Evolutionary conservation across 2,329 filamentous ascomycete genomes (phyloP).

Genomic region (Phialophora tarda): DNA sequence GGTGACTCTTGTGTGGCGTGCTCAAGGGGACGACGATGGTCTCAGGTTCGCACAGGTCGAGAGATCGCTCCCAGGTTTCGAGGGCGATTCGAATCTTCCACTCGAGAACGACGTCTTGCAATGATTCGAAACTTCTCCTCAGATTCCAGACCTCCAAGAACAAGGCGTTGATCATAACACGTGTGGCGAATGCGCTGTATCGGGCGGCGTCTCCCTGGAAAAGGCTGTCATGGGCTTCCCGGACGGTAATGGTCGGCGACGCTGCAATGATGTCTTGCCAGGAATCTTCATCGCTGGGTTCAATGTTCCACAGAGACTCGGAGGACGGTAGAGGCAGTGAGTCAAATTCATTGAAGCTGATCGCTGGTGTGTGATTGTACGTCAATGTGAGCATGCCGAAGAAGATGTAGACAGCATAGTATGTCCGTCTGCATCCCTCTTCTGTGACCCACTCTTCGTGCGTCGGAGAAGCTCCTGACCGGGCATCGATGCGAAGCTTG

Average conservation of each 20-base stretch:
- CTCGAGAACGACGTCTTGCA: constrained; percentile 96
- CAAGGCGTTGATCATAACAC: constrained; percentile 97
- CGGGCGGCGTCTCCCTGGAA: constrained; percentile 90
- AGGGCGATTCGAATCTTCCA: constrained; percentile 95
- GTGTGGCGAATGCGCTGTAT: constrained; percentile 95
- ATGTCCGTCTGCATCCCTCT: constrained; percentile 93
- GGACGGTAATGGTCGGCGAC: constrained; percentile 80
- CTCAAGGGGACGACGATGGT: constrained; percentile 85
- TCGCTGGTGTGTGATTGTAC: constrained; percentile 97
- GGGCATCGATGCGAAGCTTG: constrained; percentile 88
- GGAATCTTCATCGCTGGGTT: constrained; percentile 74
- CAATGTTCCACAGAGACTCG: constrained; percentile 91
- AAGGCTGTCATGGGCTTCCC: constrained; percentile 90
- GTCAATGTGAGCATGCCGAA: constrained; percentile 93
- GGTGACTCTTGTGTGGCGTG: constrained; percentile 93
- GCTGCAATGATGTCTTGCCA: constrained; percentile 80
- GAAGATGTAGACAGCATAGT: constrained; percentile 99
- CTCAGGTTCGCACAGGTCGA: constrained; percentile 92
- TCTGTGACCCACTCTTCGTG: constrained; percentile 95
- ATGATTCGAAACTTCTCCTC: constrained; percentile 95
- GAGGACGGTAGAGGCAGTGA: constrained; percentile 89
- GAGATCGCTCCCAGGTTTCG: constrained; percentile 98
- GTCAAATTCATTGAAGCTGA: constrained; percentile 98
- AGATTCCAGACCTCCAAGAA: constrained; percentile 99
- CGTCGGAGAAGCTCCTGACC: constrained; percentile 74